Base-by-base conservation (phyloP, 78 protist genomes). In the Corallochytrium limacisporum region DNA sequence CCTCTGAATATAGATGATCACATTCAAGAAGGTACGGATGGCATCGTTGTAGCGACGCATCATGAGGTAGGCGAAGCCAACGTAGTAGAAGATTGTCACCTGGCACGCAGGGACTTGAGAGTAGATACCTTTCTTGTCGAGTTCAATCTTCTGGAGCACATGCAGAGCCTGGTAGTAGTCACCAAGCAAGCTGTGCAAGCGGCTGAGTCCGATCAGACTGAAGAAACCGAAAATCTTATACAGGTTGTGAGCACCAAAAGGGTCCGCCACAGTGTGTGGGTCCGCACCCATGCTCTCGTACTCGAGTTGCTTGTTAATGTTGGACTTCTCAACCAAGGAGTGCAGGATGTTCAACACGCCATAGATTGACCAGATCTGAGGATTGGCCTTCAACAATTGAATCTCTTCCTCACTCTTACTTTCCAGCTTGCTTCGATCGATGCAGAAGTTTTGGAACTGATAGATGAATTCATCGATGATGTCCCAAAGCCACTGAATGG, bases 401-500 rank as follows among this genome's bases (percentile, higher is more conserved):
- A 72, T 29, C 65, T 83, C 83, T 37, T 73, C 74, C 22, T 55
- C 77, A 15, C 53, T 40, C 54, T 78, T 48, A 39, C 16, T 71
- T 69, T 69, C 68, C 46, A 74, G 71, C 24, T 2, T 5, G 35
- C 24, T 4, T 8, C 40, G 74, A 53, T 26, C 66, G 36, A 31
- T 67, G 69, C 82, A 78, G 73, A 77, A 90, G 28, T 81, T 31
- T 42, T 78, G 91, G 74, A 78, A 83, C 75, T 90, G 95, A 77
- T 86, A 90, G 62, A 90, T 71, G 50, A 81, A 86, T 80, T 90
- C 95, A 69, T 90, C 91, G 33, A 86, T 67, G 42, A 90, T 87
- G 71, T 87, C 92, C 95, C 95, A 90, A 26, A 90, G 63, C 95
- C 95, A 90, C 50, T 74, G 81, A 54, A 39, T 50, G 42, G 95